Conservation (phyloP, 345 rosid genomes). For the Citrus sinensis region DVS_A1.0 CM039164.1:9214501-9215000, state of each 20-base stretch:
- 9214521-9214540: constrained; percentile 58
- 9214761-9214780: not conserved
- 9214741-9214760: not conserved
- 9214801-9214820: not conserved
- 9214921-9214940: not conserved
- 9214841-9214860: not conserved
- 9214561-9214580: constrained; percentile 47
- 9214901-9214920: not conserved
- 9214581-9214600: constrained; percentile 56
- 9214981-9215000: not conserved
- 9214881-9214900: not conserved
- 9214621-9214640: not conserved
- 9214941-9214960: not conserved
- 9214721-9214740: not conserved
- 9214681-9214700: not conserved
- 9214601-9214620: constrained; percentile 7
- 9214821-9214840: not conserved
- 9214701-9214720: not conserved
- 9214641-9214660: not conserved
- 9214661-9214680: not conserved
- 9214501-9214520: constrained; percentile 70
- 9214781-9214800: not conserved
- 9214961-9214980: not conserved
- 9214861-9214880: not conserved
- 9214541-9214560: constrained; percentile 79